These are phyloP conservation scores for Sporobolomyces pararoseus DNA, from an alignment of 768 basidiomycete species.

Conservation along the genomic window DNA sequence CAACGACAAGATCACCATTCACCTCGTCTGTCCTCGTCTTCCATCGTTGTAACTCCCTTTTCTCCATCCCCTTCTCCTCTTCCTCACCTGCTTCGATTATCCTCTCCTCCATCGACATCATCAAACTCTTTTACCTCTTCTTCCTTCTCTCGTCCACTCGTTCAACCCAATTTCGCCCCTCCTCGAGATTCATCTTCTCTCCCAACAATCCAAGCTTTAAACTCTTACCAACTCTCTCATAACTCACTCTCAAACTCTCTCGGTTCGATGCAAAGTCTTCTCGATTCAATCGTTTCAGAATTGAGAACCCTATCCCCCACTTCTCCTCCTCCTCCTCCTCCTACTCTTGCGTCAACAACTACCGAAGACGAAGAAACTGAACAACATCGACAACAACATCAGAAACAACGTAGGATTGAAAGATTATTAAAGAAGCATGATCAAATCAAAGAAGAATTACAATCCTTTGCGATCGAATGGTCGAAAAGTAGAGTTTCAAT, in stretches of 20 bases:
- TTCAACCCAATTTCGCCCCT: background rate
- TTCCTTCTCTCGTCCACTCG: too few species aligned
- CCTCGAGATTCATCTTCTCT: background rate
- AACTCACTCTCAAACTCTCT: background rate
- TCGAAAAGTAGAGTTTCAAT: background rate
- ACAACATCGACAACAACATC: too few species aligned
- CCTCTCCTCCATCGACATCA: background rate
- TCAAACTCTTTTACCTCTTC: too few species aligned
- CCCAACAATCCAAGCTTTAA: too few species aligned
- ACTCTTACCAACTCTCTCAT: too few species aligned
- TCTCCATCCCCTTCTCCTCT: background rate
- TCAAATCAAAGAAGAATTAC: background rate
- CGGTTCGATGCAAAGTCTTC: constrained; percentile 4
- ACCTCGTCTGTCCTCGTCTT: background rate
- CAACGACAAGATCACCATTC: too few species aligned
- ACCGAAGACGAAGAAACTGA: too few species aligned
- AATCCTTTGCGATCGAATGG: constrained; percentile 10
- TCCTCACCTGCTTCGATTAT: background rate
- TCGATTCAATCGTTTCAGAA: constrained; percentile 8
- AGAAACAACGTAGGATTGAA: background rate
- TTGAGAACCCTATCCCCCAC: background rate
- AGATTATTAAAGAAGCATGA: constrained; percentile 6
- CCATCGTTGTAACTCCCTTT: background rate
- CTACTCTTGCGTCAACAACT: too few species aligned
- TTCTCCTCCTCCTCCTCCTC: background rate